These are phyloP conservation scores for Globisporangium polare DNA, from an alignment of 352 stramenopile species.

Conservation along the genomic window DNA sequence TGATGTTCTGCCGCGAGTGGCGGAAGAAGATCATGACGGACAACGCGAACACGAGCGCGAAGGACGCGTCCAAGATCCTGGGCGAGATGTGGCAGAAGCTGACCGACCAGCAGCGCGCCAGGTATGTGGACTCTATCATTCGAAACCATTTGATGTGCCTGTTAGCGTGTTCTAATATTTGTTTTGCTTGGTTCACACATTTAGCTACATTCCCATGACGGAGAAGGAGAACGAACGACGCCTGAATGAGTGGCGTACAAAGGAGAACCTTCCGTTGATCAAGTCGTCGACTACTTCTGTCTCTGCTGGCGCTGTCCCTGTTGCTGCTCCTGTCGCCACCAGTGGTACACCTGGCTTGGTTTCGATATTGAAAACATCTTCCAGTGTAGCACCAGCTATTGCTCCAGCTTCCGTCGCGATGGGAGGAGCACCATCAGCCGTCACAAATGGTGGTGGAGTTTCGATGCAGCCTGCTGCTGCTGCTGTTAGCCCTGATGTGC, in stretches of 20 bases:
- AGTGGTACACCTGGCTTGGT: neutral
- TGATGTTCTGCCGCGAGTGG: conserved; percentile 83
- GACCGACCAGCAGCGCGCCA: conserved; percentile 69
- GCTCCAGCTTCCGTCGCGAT: neutral
- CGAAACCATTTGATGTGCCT: neutral
- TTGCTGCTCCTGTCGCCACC: neutral
- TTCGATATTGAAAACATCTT: neutral
- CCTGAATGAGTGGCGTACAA: conserved; percentile 74
- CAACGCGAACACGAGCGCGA: conserved; percentile 65
- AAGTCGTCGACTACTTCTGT: neutral
- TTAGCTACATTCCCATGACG: conserved; percentile 67
- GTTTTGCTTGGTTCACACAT: neutral
- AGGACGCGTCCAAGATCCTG: conserved; percentile 79
- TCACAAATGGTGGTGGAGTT: neutral
- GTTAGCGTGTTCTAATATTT: neutral
- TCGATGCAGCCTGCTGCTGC: neutral
- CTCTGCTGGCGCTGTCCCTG: neutral
- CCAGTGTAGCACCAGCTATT: neutral
- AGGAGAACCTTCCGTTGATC: conserved; percentile 53
- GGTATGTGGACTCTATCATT: conserved; percentile 15
- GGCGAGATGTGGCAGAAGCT: conserved; percentile 86
- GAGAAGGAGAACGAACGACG: conserved; percentile 74
- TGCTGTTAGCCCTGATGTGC: neutral
- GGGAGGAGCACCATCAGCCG: neutral
- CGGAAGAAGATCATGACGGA: conserved; percentile 80